Evolutionary conservation across 352 stramenopile species (phyloP), one percentile per base, ranked within the genome.

Genomic region (Aphanomyces stellatus): DNA sequence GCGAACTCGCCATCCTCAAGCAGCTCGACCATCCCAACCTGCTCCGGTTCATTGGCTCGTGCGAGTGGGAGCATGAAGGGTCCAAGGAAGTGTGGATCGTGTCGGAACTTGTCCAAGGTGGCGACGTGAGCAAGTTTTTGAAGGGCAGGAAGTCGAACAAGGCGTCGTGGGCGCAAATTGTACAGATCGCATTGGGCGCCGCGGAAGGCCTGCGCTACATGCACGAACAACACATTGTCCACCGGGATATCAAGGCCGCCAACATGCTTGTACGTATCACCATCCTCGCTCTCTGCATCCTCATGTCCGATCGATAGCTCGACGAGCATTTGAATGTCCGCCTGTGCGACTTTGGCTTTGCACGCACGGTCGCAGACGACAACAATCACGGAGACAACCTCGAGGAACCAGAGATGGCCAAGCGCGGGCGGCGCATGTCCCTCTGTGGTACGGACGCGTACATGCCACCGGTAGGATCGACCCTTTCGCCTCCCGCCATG

Each of bases 161-260:
- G 1, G 60, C 88, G 27, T 82, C 84, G 25, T 94, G 86, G 86
- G 57, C 73, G 10, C 55, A 74, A 15, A 78, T 89, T 48, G 70
- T 78, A 13, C 82, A 80, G 42, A 88, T 93, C 48, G 85, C 82
- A 13, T 71, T 92, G 27, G 86, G 96, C 51, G 76, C 85, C 5
- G 92, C 95, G 0, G 76, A 87, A 53, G 96, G 93, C 65, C 91
- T 99, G 61, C 81, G 91, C 53, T 99, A 99, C 77, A 73, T 99
- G 59, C 97, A 99, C 76, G 76, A 79, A 46, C 76, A 76, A 33
- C 73, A 77, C 56, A 82, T 92, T 62, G 87, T 95, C 61, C 86
- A 95, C 55, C 78, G 86, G 13, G 86, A 95, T 68, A 90, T 95
- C 70, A 95, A 95, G 71, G 90, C 84, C n/a, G 90, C 82, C 64